A percentile compares a stretch with the other conserved stretches of the same genome.
These are phyloP conservation scores for Cymodocea nodosa DNA, from an alignment of 116 monocot species.

Conservation along the genomic window DNA sequence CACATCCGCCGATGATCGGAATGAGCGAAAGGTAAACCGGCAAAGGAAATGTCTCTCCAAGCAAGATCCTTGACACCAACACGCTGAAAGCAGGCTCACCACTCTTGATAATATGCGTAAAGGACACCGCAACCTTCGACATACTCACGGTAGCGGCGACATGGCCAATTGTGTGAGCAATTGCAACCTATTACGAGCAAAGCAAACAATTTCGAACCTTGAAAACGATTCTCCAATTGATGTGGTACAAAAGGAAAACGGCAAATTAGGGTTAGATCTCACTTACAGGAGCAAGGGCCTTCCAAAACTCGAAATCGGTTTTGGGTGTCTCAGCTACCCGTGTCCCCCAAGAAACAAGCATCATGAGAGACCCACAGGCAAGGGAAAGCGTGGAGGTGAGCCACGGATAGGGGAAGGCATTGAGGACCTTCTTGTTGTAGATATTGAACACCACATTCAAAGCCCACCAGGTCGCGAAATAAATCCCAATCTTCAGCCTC, in stretches of 20 bases:
- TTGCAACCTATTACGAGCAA: slow-evolving; percentile 42
- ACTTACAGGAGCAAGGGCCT: background rate
- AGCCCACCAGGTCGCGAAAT: slow-evolving; percentile 95
- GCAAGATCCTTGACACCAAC: slow-evolving; percentile 59
- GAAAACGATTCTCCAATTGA: background rate
- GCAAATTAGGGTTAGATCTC: background rate
- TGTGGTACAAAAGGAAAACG: background rate
- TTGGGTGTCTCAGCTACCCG: too few relatives aligned
- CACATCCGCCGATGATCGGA: slow-evolving; percentile 94
- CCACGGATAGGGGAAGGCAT: slow-evolving; percentile 92
- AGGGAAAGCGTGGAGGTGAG: slow-evolving; percentile 90
- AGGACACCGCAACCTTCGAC: slow-evolving; percentile 97
- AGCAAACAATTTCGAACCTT: background rate
- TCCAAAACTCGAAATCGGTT: too few relatives aligned
- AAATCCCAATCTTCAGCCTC: slow-evolving; percentile 73
- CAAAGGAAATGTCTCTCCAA: slow-evolving; percentile 72
- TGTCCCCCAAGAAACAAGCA: too few relatives aligned
- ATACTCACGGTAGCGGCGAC: slow-evolving; percentile 97
- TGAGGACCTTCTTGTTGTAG: slow-evolving; percentile 96
- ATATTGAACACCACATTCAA: slow-evolving; percentile 96
- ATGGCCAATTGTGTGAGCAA: slow-evolving; percentile 95
- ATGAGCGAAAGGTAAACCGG: slow-evolving; percentile 68
- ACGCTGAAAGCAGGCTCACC: slow-evolving; percentile 91
- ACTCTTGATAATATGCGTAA: slow-evolving; percentile 97
- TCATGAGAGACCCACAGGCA: slow-evolving; percentile 17